Evolutionary conservation across 257 asterid species (phyloP), one percentile per base, ranked within the genome.

Genomic region (Striga asiatica): DNA sequence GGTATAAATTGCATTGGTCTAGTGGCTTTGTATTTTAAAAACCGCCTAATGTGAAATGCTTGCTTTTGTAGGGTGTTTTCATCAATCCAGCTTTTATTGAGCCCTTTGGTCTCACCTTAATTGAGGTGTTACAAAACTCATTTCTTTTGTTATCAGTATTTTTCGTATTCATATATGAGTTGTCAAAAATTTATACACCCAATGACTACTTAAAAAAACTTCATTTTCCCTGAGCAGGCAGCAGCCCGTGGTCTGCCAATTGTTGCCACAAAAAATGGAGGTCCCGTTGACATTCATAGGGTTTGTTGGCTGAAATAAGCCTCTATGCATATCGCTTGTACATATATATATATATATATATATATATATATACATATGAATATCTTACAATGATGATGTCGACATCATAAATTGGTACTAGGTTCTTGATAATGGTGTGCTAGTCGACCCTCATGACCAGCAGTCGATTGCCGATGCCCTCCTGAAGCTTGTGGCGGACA

Each of bases 21-120:
- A 14, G 23, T 51, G 47, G 21, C 41, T 29, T 8, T 25, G 19
- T 54, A 23, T 11, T 29, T 50, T 38, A 21, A 29, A 41, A 47
- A 25, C 25, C 6, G 46, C 48, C 50, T 65, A 45, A 16, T 59
- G 28, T 55, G 38, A n/a, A n/a, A n/a, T n/a, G n/a, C n/a, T n/a
- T n/a, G n/a, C n/a, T 63, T 56, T 54, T 68, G 53, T 66, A 82
- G 88, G 93, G 93, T 19, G 88, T 82, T 54, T 82, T 82, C 71
- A 75, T 82, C 69, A 82, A 79, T 73, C 88, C 93, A 58, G 88
- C 93, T 52, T 76, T 79, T 21, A 79, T 82, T 31, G 93, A 82
- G 61, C 88, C 88, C 42, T 82, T 82, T 25, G 88, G 93, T 68
- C 83, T 82, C 64, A 77, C 88, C 19, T 79, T 82, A 46, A 82